These are phyloP conservation scores for Candida sithepensis DNA, from an alignment of 805 yeast species.

Conservation along the genomic window DNA sequence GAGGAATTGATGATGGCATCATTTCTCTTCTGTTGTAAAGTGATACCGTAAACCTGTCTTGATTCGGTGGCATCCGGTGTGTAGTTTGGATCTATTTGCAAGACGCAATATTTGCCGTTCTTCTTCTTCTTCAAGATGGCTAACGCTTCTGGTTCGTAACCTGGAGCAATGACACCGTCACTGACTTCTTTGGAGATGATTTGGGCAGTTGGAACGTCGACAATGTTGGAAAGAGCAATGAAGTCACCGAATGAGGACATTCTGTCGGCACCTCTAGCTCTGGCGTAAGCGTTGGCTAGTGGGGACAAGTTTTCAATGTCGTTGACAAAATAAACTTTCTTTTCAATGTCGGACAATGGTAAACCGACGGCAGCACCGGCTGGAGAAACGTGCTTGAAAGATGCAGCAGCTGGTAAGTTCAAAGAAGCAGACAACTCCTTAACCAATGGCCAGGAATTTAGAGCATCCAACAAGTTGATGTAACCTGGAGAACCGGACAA, in stretches of 20 bases:
- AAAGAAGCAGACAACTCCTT: constrained; percentile 93
- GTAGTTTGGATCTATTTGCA: constrained; percentile 94
- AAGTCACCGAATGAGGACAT: constrained; percentile 99
- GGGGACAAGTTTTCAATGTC: constrained; percentile 96
- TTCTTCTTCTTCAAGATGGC: constrained; percentile 87
- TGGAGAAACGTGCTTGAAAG: constrained; percentile 98
- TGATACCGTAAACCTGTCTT: constrained; percentile 94
- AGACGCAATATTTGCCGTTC: constrained; percentile 94
- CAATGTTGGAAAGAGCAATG: constrained; percentile 95
- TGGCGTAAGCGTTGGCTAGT: constrained; percentile 95
- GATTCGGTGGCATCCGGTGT: constrained; percentile 78
- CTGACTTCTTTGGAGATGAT: constrained; percentile 96
- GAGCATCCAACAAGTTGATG: constrained; percentile 92
- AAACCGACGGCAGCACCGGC: constrained; percentile 98
- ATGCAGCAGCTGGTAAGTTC: constrained; percentile 97
- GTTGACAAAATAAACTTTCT: constrained; percentile 90
- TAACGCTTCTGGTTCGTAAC: constrained; percentile 88
- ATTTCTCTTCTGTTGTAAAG: constrained; percentile 94
- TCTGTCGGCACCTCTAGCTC: constrained; percentile 99
- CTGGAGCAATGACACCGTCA: constrained; percentile 99
- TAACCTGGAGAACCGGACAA: constrained; percentile 95
- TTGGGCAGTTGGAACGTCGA: constrained; percentile 93
- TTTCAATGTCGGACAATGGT: constrained; percentile 87
- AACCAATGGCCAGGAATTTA: constrained; percentile 98
- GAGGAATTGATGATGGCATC: constrained; percentile 92